Conservation (phyloP, 139 green algal species). For the Chlorella sp. region DNA sequence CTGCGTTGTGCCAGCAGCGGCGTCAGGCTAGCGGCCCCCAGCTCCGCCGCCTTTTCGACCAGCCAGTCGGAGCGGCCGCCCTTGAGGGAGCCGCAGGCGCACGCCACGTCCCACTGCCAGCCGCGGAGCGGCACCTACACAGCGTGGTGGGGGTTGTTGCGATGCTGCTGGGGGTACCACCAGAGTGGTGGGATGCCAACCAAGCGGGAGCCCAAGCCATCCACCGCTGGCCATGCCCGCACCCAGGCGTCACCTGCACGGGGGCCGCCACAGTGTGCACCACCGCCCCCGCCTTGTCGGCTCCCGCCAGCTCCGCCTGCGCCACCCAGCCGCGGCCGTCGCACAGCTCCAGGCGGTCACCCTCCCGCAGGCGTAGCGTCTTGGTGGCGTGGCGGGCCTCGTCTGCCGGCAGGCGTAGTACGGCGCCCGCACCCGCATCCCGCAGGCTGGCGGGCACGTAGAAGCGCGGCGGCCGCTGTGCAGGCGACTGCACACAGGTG, state of each 20-base stretch:
- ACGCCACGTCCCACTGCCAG: conserved; percentile 56
- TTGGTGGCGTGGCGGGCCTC: conserved; percentile 21
- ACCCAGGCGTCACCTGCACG: not conserved
- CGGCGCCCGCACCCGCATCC: not conserved
- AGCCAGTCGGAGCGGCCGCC: conserved; percentile 88
- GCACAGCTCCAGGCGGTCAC: conserved; percentile 75
- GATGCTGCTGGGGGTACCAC: too few species aligned
- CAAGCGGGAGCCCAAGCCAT: too few species aligned
- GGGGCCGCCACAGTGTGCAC: not conserved
- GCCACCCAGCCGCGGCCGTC: conserved; percentile 69
- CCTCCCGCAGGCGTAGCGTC: conserved; percentile 57
- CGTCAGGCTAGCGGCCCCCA: conserved; percentile 75
- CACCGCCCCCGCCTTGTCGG: not conserved
- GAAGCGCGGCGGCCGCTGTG: conserved; percentile 8
- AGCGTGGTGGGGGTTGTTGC: too few species aligned
- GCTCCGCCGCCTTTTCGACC: conserved; percentile 90
- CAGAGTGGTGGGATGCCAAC: too few species aligned
- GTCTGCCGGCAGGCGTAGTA: not conserved
- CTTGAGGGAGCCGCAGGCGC: conserved; percentile 80
- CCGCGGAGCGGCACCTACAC: not conserved
- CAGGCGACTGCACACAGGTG: too few species aligned
- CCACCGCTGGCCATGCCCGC: not conserved
- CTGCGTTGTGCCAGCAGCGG: conserved; percentile 80
- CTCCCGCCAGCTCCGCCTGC: not conserved
- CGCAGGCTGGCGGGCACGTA: conserved; percentile 5